A percentile compares a stretch with the other conserved stretches of the same genome.
phyloP scores from a whole-genome alignment of 177 flowering plant genomes.

The Vitis hybrid region DNA sequence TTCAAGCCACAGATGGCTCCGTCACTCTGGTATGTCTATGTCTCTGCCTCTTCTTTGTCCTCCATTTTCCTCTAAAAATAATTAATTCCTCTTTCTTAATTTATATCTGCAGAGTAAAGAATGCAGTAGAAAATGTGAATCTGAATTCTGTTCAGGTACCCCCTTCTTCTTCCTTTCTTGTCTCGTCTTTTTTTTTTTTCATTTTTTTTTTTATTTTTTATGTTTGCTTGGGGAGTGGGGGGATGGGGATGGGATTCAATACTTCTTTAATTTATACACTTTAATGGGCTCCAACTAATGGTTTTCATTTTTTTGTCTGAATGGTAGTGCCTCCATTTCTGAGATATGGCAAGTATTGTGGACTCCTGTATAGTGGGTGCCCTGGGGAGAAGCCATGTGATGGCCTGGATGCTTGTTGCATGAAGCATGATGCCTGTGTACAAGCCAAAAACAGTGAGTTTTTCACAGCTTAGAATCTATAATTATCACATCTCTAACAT shows the following conservation, averaged over 20 bases:
- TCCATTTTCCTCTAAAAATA: not conserved
- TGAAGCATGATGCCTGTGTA: conserved; percentile 85
- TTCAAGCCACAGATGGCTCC: conserved; percentile 32
- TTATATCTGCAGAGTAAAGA: conserved; percentile 46
- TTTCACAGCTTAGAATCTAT: too few species aligned
- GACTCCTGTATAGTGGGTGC: conserved; percentile 88
- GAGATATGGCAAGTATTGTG: conserved; percentile 98
- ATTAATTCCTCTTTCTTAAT: not conserved
- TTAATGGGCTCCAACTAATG: not conserved
- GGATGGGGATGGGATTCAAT: too few species aligned
- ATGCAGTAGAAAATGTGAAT: conserved; percentile 92
- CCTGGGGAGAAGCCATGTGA: conserved; percentile 96
- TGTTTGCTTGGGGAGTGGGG: too few species aligned
- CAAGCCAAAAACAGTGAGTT: conserved; percentile 61
- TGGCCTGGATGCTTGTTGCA: conserved; percentile 89
- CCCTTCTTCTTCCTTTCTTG: not conserved
- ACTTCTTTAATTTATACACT: too few species aligned
- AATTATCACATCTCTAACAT: too few species aligned
- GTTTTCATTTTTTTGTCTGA: not conserved
- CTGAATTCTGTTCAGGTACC: conserved; percentile 81
- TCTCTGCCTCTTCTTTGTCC: not conserved
- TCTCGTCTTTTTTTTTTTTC: not conserved
- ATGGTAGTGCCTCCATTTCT: conserved; percentile 79
- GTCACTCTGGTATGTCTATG: conserved; percentile 29
- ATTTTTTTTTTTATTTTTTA: too few species aligned